Conservation (phyloP, 371 early-diverging fungal species). For the Apophysomyces elegans region DNA sequence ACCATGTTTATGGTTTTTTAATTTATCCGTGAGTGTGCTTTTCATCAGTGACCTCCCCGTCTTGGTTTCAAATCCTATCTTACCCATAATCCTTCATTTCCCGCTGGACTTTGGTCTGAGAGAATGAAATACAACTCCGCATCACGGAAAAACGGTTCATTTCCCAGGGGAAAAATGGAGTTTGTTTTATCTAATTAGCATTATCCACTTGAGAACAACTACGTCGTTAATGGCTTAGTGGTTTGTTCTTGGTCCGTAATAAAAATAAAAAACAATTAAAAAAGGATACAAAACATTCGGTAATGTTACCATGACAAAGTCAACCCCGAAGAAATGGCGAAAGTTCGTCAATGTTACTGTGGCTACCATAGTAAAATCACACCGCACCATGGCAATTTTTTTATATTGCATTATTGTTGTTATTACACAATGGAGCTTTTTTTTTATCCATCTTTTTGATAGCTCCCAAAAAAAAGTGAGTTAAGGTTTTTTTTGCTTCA, state of each 20-base stretch:
- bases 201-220: background rate
- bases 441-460: background rate
- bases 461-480: background rate
- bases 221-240: too few species aligned
- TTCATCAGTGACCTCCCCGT: background rate
- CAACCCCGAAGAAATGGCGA: background rate
- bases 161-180: conserved; percentile 11
- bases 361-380: too few species aligned
- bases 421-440: too few species aligned
- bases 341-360: too few species aligned
- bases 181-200: conserved; percentile 5
- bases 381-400: background rate
- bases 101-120: background rate
- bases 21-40: background rate
- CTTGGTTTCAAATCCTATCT: conserved; percentile 1
- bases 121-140: background rate
- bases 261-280: background rate
- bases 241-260: background rate
- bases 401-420: background rate
- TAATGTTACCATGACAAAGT: conserved; percentile 2
- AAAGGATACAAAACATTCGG: background rate
- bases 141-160: conserved; percentile 9
- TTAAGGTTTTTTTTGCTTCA: background rate
- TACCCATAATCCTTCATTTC: background rate
- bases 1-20: background rate